Evolutionary conservation across 192 early-diverging fungal genomes (phyloP).

Genomic region (Physocladia obscura): DNA sequence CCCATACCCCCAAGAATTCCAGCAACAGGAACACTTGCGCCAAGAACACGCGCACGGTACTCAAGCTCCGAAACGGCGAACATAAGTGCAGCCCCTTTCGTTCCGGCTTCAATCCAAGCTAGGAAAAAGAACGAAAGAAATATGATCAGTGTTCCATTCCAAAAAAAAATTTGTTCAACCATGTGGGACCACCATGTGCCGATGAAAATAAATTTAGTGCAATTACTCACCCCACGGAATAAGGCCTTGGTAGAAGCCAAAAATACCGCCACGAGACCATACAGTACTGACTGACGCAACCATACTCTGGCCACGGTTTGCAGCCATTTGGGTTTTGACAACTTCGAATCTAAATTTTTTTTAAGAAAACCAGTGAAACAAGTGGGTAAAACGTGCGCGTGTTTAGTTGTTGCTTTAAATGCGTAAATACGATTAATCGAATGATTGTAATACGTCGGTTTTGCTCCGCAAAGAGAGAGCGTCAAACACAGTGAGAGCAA

Average conservation of each 20-base stretch:
- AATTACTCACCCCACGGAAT: conserved; percentile 58
- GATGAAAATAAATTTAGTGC: neutral
- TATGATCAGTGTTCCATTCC: no score
- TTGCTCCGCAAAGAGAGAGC: no score
- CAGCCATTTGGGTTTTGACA: conserved; percentile 90
- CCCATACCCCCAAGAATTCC: conserved; percentile 92
- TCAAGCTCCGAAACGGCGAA: conserved; percentile 75
- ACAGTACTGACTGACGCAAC: conserved; percentile 70
- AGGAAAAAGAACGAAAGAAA: neutral
- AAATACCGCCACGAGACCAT: conserved; percentile 79
- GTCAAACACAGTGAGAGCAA: no score
- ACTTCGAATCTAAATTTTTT: conserved; percentile 65
- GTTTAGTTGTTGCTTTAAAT: no score
- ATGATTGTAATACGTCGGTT: no score
- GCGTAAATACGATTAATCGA: no score
- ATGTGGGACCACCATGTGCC: no score
- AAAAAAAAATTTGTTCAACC: no score
- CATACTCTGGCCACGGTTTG: conserved; percentile 84
- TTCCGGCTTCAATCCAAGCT: conserved; percentile 78
- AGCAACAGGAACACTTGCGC: conserved; percentile 42
- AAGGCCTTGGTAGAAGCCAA: conserved; percentile 94
- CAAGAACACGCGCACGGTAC: conserved; percentile 54
- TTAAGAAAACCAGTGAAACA: no score
- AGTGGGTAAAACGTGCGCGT: no score
- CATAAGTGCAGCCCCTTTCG: conserved; percentile 78